Evolutionary conservation across 495 filamentous ascomycete species (phyloP).

Genomic region (Thozetella sp.): DNA sequence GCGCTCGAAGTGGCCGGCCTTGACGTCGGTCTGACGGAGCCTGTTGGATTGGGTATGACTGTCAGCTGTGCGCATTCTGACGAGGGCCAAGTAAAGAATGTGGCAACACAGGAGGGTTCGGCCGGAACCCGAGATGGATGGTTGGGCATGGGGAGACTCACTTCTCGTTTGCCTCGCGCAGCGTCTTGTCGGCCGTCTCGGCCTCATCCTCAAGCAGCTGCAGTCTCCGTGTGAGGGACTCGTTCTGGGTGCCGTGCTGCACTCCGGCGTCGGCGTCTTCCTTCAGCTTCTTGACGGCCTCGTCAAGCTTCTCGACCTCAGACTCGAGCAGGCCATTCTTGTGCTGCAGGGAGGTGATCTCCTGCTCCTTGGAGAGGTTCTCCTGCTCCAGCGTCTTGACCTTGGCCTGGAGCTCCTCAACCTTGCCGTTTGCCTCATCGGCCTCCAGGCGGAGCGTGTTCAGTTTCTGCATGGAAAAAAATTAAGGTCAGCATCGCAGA

Average conservation of each 20-base stretch:
- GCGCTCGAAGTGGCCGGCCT: constrained; percentile 98
- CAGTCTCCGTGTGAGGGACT: constrained; percentile 85
- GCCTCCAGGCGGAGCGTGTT: constrained; percentile 88
- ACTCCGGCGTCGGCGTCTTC: constrained; percentile 70
- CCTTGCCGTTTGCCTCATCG: constrained; percentile 75
- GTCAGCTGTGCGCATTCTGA: no score
- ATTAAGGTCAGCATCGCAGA: constrained; percentile 18
- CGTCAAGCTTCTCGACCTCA: constrained; percentile 90
- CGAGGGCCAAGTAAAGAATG: constrained; percentile 12
- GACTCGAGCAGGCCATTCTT: constrained; percentile 85
- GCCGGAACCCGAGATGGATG: background rate
- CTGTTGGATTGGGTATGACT: no score
- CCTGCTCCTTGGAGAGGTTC: constrained; percentile 94
- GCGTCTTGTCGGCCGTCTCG: constrained; percentile 89
- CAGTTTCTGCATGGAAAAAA: constrained; percentile 71
- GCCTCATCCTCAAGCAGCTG: constrained; percentile 97
- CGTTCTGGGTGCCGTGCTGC: constrained; percentile 80
- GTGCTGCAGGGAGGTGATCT: constrained; percentile 93
- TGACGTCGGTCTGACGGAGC: constrained; percentile 97
- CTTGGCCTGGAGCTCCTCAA: constrained; percentile 82
- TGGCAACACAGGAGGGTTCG: constrained; percentile 7
- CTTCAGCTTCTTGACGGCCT: constrained; percentile 76
- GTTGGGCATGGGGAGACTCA: constrained; percentile 46
- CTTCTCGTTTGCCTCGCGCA: constrained; percentile 98
- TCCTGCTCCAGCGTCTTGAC: constrained; percentile 93